Evolutionary conservation across 83 land plant genomes (phyloP).

Genomic region (Diphasiastrum complanatum): DNA sequence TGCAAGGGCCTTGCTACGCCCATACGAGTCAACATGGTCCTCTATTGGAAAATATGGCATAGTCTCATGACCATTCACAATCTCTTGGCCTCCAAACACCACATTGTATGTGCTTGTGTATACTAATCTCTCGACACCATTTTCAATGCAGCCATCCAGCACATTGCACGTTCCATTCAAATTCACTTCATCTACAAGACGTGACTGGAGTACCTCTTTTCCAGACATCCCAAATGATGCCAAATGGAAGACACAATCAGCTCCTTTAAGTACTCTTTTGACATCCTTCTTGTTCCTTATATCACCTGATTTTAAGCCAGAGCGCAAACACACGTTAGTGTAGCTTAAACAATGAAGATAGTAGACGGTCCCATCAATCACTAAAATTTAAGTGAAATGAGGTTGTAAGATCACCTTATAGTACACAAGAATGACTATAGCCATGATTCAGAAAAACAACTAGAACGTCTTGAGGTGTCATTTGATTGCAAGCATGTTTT

Average conservation of each 20-base stretch:
- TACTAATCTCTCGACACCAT: constrained; percentile 67
- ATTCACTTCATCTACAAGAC: constrained; percentile 70
- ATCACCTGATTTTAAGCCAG: too few relatives aligned
- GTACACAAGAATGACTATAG: too few relatives aligned
- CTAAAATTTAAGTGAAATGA: too few relatives aligned
- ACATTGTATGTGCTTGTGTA: constrained; percentile 91
- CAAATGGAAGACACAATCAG: constrained; percentile 85
- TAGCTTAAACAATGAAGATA: too few relatives aligned
- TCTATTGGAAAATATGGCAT: constrained; percentile 71
- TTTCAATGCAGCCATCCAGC: constrained; percentile 61
- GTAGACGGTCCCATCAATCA: too few relatives aligned
- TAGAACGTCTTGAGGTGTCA: too few relatives aligned
- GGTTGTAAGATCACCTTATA: too few relatives aligned
- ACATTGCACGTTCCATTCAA: constrained; percentile 79
- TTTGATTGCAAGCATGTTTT: too few relatives aligned
- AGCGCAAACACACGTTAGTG: too few relatives aligned
- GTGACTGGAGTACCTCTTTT: constrained; percentile 80
- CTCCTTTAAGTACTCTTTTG: constrained; percentile 61
- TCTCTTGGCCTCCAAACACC: constrained; percentile 78
- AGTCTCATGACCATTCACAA: constrained; percentile 75
- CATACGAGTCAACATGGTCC: constrained; percentile 70
- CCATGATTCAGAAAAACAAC: too few relatives aligned
- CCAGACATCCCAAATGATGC: constrained; percentile 90
- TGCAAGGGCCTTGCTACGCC: constrained; percentile 82
- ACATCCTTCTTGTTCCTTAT: constrained; percentile 51